phyloP scores from a whole-genome alignment of 345 rosid species.

The Camelina sativa region DNA sequence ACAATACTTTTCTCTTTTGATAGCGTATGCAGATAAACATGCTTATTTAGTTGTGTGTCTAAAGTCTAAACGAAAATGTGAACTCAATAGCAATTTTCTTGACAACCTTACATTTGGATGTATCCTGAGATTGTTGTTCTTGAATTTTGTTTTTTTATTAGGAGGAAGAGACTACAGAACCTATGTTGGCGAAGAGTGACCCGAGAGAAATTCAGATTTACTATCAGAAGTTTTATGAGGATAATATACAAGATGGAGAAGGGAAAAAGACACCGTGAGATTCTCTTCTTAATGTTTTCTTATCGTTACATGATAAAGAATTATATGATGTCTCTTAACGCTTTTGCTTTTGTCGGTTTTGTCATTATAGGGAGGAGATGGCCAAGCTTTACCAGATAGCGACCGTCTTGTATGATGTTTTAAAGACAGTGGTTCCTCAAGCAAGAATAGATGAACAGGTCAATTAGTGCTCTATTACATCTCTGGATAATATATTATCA shows the following conservation, averaged over 20 bases:
- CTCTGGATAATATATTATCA: constrained; percentile 9
- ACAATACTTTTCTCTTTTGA: neutral
- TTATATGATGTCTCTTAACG: constrained; percentile 20
- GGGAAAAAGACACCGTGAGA: constrained; percentile 78
- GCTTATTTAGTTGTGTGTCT: constrained; percentile 8
- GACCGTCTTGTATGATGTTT: constrained; percentile 83
- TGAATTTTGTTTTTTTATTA: constrained; percentile 45
- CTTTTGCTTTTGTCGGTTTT: constrained; percentile 18
- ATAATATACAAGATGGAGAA: constrained; percentile 63
- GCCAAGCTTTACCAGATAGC: constrained; percentile 82
- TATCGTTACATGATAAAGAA: constrained; percentile 3
- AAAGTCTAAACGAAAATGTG: neutral
- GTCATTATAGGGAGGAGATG: constrained; percentile 88
- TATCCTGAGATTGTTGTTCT: constrained; percentile 8
- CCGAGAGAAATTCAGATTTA: constrained; percentile 70
- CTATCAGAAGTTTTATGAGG: constrained; percentile 68
- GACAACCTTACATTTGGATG: constrained; percentile 3
- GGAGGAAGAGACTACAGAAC: constrained; percentile 64
- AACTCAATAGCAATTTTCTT: constrained; percentile 16
- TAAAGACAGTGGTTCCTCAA: constrained; percentile 60
- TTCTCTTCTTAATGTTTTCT: constrained; percentile 22
- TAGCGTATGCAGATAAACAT: neutral
- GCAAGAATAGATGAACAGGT: constrained; percentile 69
- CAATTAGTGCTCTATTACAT: constrained; percentile 24
- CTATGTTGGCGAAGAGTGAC: constrained; percentile 55